Conservation (phyloP, 225 moss, liverwort and hornwort genomes). For the Bryoerythrophyllum caledonicum region DNA sequence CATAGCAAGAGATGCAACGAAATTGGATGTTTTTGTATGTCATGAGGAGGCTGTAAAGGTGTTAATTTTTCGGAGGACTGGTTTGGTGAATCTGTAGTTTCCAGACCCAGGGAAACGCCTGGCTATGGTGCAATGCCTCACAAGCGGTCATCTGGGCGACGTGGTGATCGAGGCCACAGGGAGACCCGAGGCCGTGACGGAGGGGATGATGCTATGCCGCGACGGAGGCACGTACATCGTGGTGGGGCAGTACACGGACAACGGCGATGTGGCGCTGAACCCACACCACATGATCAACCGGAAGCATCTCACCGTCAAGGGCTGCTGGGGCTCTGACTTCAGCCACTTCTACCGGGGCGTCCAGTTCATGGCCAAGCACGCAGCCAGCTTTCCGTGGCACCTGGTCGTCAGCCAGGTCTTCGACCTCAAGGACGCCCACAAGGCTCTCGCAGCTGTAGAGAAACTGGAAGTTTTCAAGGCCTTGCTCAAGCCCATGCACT, state of each 20-base stretch:
- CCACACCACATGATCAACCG: slow-evolving; percentile 77
- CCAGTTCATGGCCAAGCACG: slow-evolving; percentile 73
- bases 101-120: slow-evolving; percentile 39
- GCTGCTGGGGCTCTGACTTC: slow-evolving; percentile 92
- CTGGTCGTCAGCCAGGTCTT: slow-evolving; percentile 56
- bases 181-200: slow-evolving; percentile 70
- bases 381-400: slow-evolving; percentile 61
- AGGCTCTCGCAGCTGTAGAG: slow-evolving; percentile 61
- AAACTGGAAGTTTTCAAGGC: slow-evolving; percentile 75
- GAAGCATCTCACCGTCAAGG: slow-evolving; percentile 73
- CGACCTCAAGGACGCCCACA: slow-evolving; percentile 42
- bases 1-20: not conserved
- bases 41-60: not conserved
- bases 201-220: slow-evolving; percentile 68
- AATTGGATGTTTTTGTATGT: not conserved
- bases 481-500: slow-evolving; percentile 40
- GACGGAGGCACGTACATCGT: slow-evolving; percentile 77
- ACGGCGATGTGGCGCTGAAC: slow-evolving; percentile 69
- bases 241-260: slow-evolving; percentile 84
- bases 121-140: slow-evolving; percentile 42
- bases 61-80: not conserved
- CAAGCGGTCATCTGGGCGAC: slow-evolving; percentile 56
- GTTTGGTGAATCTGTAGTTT: slow-evolving; percentile 28
- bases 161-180: slow-evolving; percentile 87
- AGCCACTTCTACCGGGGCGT: slow-evolving; percentile 83